Evolutionary conservation across 169 alveolate genomes (phyloP).

Genomic region (Plasmodium reichenowi): DNA sequence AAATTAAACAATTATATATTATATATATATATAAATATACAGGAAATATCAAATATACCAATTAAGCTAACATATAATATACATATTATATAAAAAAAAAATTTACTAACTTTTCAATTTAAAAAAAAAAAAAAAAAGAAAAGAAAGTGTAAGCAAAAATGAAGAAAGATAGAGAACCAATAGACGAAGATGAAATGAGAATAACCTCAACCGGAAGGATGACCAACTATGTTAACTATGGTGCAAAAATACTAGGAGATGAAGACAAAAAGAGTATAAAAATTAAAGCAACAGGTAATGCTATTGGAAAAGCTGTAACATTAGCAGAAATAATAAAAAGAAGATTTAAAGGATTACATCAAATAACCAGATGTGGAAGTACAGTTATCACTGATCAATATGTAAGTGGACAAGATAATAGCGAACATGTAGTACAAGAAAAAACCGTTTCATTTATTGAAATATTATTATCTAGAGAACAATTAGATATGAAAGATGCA

Average conservation of each 20-base stretch:
- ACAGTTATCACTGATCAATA: conserved; percentile 83
- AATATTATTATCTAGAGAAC: conserved; percentile 81
- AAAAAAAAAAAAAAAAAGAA: conserved; percentile 16
- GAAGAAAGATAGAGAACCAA: conserved; percentile 83
- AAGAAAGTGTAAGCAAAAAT: conserved; percentile 35
- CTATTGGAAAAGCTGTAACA: conserved; percentile 89
- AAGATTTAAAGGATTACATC: conserved; percentile 90
- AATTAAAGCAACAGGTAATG: conserved; percentile 92
- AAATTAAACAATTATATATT: not conserved
- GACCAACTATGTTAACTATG: conserved; percentile 88
- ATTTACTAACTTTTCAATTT: not conserved
- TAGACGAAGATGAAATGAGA: conserved; percentile 89
- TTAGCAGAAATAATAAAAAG: conserved; percentile 91
- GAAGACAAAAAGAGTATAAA: conserved; percentile 82
- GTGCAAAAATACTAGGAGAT: conserved; percentile 83
- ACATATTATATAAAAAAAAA: not conserved
- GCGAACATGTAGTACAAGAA: conserved; percentile 83
- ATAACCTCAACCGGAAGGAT: conserved; percentile 88
- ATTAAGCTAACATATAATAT: no score
- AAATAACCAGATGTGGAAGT: conserved; percentile 84
- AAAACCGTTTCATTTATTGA: conserved; percentile 85
- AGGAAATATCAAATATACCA: no score
- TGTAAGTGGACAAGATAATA: conserved; percentile 89
- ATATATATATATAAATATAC: not conserved
- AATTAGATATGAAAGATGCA: conserved; percentile 78